Evolutionary conservation across 371 early-diverging fungal genomes (phyloP), one percentile per base, ranked within the genome.

Genomic region (Gilbertella persicaria): DNA sequence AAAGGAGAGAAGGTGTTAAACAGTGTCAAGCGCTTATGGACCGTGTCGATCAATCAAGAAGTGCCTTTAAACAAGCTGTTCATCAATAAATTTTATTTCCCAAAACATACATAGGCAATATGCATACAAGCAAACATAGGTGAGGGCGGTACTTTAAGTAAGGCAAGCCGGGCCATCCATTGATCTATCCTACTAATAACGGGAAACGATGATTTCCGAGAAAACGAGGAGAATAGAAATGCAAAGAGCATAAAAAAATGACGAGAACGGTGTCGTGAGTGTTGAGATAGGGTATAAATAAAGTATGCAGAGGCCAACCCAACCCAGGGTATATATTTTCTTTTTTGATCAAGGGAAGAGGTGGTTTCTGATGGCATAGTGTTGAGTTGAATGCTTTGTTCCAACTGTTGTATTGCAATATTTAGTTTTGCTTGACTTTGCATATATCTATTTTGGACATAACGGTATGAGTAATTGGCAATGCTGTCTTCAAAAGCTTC

Each of bases 1-100:
- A 47, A 21, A 50, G 67, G 50, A 58, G 50, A 35, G 37, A 60
- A 28, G 67, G 54, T 7, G 67, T 67, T 4, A 63, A 59, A 24
- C 23, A 51, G 13, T 59, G 63, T 24, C 67, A 67, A 26, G 52
- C 45, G 17, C 30, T 59, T 39, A 45, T 67, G 53, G 63, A 63
- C 33, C 48, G 54, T 33, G 40, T 63, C 21, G 67, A 67, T 44
- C 39, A 41, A 43, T 37, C 53, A 25, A 51, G 53, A 38, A 16
- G 33, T 20, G 36, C 25, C 2, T 33, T 62, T 20, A 62, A 62
- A 37, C 47, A 44, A 25, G 29, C 30, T 4, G 28, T 26, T 19
- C 30, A 51, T 23, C 25, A 33, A 33, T n/a, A 51, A 42, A 33
- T 24, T 40, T 20, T 20, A 40, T 20, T 4, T 5, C 4, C 5